These are phyloP conservation scores for Phytophthora ramorum DNA, from an alignment of 352 stramenopile species.

Conservation along the genomic window DNA sequence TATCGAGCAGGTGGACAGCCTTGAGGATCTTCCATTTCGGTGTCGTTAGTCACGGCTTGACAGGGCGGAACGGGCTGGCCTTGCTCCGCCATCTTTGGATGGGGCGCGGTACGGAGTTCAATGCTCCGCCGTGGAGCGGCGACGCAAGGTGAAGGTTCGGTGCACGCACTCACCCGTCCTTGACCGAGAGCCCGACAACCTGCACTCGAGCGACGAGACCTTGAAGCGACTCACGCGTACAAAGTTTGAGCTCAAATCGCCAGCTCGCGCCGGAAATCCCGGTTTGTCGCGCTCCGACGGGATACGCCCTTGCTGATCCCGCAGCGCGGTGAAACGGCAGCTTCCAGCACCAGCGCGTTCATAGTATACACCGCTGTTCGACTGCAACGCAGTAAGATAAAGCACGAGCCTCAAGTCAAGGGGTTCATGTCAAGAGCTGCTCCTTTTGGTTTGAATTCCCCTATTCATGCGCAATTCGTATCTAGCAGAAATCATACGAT, in stretches of 20 bases:
- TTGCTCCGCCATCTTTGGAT: conserved; percentile 26
- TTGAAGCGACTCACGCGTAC: conserved; percentile 11
- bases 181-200: conserved; percentile 3
- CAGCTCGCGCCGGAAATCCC: conserved; percentile 18
- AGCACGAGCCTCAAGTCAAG: not conserved
- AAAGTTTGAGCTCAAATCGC: conserved; percentile 23
- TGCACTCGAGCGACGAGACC: conserved; percentile 9
- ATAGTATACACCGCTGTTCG: not conserved
- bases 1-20: not conserved
- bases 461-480: not conserved
- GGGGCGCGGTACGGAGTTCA: conserved; percentile 19
- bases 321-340: conserved; percentile 1
- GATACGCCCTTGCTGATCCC: no score
- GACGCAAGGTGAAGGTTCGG: conserved; percentile 19
- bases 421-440: not conserved
- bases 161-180: conserved; percentile 7
- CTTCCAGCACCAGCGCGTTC: not conserved
- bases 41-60: conserved; percentile 18
- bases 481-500: conserved; percentile 17
- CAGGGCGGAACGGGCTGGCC: conserved; percentile 30
- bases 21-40: conserved; percentile 19
- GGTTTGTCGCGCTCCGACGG: no score
- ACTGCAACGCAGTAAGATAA: not conserved
- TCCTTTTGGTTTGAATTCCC: not conserved
- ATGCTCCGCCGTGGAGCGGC: conserved; percentile 11